A percentile compares a stretch with the other conserved stretches of the same genome.
Conservation (phyloP, 139 green algal species). For the Auxenochlorella pyrenoidosa region DNA sequence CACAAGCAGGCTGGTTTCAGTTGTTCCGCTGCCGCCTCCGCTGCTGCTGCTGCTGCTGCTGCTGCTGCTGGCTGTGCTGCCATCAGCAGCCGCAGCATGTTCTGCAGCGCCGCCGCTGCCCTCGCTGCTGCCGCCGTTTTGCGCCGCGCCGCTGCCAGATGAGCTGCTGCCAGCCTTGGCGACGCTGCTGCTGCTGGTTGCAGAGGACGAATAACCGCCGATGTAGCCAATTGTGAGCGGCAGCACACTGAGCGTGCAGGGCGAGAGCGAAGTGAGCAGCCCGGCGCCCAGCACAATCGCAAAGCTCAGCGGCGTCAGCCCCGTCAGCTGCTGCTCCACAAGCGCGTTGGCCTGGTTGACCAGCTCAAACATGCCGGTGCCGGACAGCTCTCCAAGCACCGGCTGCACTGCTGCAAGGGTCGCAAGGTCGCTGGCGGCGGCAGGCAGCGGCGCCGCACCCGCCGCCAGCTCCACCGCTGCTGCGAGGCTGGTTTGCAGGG, state of each 20-base stretch:
- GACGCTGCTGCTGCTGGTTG: not conserved
- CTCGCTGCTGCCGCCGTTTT: not conserved
- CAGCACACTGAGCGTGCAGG: slow-evolving; percentile 90
- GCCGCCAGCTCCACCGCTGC: not conserved
- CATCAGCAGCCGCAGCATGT: not conserved
- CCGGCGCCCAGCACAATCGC: slow-evolving; percentile 82
- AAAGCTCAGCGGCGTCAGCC: slow-evolving; percentile 75
- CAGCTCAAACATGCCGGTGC: slow-evolving; percentile 48
- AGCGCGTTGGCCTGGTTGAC: slow-evolving; percentile 52
- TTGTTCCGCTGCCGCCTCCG: not conserved
- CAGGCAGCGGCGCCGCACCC: not conserved
- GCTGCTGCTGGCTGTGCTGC: not conserved
- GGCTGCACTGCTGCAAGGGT: not conserved
- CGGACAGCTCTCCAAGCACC: slow-evolving; percentile 15
- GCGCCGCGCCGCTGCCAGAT: not conserved
- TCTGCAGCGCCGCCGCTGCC: not conserved
- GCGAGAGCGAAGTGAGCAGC: slow-evolving; percentile 93
- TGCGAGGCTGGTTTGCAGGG: not conserved
- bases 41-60: not conserved
- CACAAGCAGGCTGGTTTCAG: slow-evolving; percentile 9
- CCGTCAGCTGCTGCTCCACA: slow-evolving; percentile 58
- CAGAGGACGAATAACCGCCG: slow-evolving; percentile 69
- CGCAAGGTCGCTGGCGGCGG: not conserved
- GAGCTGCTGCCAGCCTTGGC: not conserved
- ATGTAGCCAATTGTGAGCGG: slow-evolving; percentile 95